These are phyloP conservation scores for Macadamia integrifolia DNA, from an alignment of 164 flowering plant genomes.

Conservation along the genomic window DNA sequence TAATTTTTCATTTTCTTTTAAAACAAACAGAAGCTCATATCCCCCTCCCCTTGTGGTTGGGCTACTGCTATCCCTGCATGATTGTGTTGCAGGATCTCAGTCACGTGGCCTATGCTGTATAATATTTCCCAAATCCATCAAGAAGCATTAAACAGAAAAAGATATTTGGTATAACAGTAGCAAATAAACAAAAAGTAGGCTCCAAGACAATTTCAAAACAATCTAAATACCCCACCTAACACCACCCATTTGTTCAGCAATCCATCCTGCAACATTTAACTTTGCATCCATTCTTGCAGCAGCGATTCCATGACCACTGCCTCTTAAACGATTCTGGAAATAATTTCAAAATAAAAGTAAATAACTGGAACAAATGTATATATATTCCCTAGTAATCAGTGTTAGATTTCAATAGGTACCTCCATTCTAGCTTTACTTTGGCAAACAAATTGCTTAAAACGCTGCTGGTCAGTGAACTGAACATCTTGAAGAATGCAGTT, in stretches of 20 bases:
- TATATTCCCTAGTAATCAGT: background rate
- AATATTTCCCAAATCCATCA: background rate
- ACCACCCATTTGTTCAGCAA: conserved; percentile 99
- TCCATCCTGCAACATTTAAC: conserved; percentile 91
- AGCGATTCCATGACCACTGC: conserved; percentile 98
- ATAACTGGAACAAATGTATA: conserved; percentile 1
- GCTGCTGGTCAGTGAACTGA: conserved; percentile 86
- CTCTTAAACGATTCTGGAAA: conserved; percentile 80
- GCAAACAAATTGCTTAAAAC: conserved; percentile 96
- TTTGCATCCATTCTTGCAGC: conserved; percentile 98
- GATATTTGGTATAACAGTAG: background rate
- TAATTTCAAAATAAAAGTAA: conserved; percentile 4
- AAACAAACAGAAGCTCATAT: too few species aligned
- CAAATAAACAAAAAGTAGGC: background rate
- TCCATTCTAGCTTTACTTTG: conserved; percentile 99
- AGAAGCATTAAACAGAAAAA: background rate
- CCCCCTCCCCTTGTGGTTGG: too few species aligned
- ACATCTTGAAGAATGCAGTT: conserved; percentile 89
- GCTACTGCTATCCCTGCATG: too few species aligned
- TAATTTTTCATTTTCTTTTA: too few species aligned
- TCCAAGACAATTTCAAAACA: background rate
- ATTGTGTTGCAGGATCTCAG: too few species aligned
- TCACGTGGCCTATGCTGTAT: too few species aligned
- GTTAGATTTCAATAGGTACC: conserved; percentile 40
- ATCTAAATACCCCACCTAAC: conserved; percentile 49